phyloP scores from a whole-genome alignment of 2,329 filamentous ascomycete species.

The Aspergillus spinulosporus region DNA sequence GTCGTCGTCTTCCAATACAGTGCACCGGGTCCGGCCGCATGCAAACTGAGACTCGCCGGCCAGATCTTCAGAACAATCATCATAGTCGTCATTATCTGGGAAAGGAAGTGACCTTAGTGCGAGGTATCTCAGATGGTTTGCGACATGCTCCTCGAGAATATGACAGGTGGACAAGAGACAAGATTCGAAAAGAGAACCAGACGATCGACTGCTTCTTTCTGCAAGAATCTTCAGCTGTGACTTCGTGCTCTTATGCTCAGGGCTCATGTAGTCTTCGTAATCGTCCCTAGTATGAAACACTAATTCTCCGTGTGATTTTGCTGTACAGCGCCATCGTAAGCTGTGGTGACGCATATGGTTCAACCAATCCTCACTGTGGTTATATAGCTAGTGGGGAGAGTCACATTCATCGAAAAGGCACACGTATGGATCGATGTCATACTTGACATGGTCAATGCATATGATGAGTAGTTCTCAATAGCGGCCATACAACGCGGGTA shows the following conservation, averaged over 20 bases:
- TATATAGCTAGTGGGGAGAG: slow-evolving; percentile 2
- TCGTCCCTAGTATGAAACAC: not conserved
- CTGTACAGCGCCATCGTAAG: slow-evolving; percentile 4
- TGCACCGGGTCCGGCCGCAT: not conserved
- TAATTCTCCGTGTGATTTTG: slow-evolving; percentile 5
- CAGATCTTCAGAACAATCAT: not conserved
- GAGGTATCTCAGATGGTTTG: slow-evolving; percentile 5
- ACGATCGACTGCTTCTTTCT: slow-evolving; percentile 1
- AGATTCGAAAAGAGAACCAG: slow-evolving; percentile 6
- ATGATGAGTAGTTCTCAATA: not conserved
- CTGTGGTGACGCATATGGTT: slow-evolving; percentile 8
- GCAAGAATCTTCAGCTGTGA: slow-evolving; percentile 1
- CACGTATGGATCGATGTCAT: slow-evolving; percentile 8
- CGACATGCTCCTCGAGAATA: slow-evolving; percentile 5
- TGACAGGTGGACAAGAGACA: not conserved
- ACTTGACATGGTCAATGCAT: slow-evolving; percentile 7
- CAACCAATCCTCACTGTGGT: slow-evolving; percentile 9
- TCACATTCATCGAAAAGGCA: slow-evolving; percentile 8
- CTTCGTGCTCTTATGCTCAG: slow-evolving; percentile 4
- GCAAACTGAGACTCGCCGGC: not conserved
- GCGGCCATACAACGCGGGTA: not conserved
- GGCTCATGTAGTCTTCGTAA: slow-evolving; percentile 6
- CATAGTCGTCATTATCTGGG: not conserved
- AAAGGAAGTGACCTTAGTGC: slow-evolving; percentile 11
- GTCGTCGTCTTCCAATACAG: not conserved